Evolutionary conservation across 305 asterid genomes (phyloP).

Genomic region (Fraxinus paxiana): DNA sequence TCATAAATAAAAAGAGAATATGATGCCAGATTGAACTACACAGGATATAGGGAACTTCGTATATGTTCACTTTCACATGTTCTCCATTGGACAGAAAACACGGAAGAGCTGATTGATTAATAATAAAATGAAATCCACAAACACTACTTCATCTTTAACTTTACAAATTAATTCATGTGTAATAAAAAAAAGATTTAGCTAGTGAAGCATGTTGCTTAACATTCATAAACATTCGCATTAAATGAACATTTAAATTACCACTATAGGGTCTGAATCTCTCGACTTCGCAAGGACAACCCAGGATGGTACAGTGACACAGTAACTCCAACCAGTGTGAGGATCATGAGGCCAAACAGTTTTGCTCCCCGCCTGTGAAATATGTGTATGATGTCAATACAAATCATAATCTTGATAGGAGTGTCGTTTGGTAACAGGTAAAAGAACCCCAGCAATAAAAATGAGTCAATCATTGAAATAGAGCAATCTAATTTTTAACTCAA

Average conservation of each 20-base stretch:
- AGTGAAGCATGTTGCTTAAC: not conserved
- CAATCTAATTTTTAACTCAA: constrained; percentile 16
- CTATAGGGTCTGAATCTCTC: constrained; percentile 85
- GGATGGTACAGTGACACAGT: constrained; percentile 83
- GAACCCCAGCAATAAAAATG: constrained; percentile 8
- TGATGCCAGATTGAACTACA: not conserved
- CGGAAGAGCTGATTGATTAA: not conserved
- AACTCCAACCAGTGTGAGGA: constrained; percentile 94
- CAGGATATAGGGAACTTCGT: not conserved
- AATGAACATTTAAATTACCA: constrained; percentile 54
- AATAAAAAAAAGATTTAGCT: not conserved
- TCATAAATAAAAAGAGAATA: not conserved
- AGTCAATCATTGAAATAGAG: constrained; percentile 13
- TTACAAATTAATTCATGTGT: not conserved
- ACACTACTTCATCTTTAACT: not conserved
- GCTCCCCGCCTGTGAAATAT: constrained; percentile 59
- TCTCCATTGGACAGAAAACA: not conserved
- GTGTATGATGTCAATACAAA: constrained; percentile 21
- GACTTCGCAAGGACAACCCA: constrained; percentile 94
- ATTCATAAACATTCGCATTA: not conserved
- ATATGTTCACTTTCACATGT: not conserved
- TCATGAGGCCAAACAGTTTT: constrained; percentile 96
- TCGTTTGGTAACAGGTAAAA: not conserved
- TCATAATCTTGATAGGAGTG: not conserved
- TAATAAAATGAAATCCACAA: not conserved